A percentile compares a stretch with the other conserved stretches of the same genome.
Conservation (phyloP, 179 eudicot species). For the Dionaea muscipula region DNA sequence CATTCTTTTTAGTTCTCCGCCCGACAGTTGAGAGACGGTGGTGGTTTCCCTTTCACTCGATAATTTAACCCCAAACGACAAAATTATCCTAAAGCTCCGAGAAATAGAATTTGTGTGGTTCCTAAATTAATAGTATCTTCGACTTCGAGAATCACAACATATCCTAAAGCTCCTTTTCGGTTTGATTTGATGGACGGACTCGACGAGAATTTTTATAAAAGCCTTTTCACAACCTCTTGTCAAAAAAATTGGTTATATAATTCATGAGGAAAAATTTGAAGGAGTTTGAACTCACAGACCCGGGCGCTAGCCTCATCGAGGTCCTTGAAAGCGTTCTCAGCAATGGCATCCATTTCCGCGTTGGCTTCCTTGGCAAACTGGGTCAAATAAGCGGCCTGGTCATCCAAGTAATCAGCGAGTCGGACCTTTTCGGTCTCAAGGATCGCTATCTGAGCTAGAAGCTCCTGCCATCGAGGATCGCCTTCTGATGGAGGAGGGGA, state of each 20-base stretch:
- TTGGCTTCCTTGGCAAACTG: conserved; percentile 82
- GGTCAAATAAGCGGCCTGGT: conserved; percentile 54
- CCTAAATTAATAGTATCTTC: too few species aligned
- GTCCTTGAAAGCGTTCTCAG: conserved; percentile 66
- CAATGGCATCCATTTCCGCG: conserved; percentile 65
- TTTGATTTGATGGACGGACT: too few species aligned
- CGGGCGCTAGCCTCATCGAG: conserved; percentile 75
- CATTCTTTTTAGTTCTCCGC: neutral
- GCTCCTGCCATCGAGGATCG: conserved; percentile 54
- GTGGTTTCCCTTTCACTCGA: neutral
- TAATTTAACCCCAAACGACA: neutral
- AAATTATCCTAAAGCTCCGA: neutral
- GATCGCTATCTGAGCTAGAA: conserved; percentile 70
- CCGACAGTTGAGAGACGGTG: neutral
- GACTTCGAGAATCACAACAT: too few species aligned
- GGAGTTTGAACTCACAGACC: conserved; percentile 36
- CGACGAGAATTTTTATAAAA: too few species aligned
- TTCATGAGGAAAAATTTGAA: neutral
- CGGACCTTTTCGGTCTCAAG: conserved; percentile 70
- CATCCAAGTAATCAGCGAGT: conserved; percentile 72
- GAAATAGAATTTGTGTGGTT: too few species aligned
- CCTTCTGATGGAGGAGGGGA: conserved; percentile 33
- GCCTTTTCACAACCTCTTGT: too few species aligned
- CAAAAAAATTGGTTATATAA: neutral
- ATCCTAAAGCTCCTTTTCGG: too few species aligned